Evolutionary conservation across 345 rosid species (phyloP).

Genomic region (Eutrema yunnanense): DNA sequence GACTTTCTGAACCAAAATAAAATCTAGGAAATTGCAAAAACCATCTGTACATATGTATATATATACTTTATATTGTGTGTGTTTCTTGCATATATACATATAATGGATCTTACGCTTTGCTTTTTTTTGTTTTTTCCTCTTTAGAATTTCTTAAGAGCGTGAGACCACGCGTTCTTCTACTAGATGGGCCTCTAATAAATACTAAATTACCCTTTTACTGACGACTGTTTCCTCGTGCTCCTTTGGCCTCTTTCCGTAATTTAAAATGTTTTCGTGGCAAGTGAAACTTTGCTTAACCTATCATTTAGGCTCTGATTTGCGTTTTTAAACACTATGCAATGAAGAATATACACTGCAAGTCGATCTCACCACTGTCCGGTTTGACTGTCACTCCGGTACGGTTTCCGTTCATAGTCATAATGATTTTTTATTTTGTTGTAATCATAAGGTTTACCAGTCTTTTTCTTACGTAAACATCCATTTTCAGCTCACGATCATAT

Average conservation of each 20-base stretch:
- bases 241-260: constrained; percentile 9
- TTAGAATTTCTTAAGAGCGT: constrained; percentile 16
- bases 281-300: background rate
- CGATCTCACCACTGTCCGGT: background rate
- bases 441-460: background rate
- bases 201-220: background rate
- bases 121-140: background rate
- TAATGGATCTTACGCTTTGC: constrained; percentile 24
- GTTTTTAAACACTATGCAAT: too few relatives aligned
- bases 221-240: background rate
- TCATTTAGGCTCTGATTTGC: too few relatives aligned
- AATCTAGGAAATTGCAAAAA: background rate
- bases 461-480: background rate
- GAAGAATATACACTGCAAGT: background rate
- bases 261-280: background rate
- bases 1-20: background rate
- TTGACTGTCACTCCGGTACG: background rate
- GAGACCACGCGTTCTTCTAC: constrained; percentile 25
- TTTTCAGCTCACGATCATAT: background rate
- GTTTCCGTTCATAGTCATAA: background rate
- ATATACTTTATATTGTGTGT: background rate
- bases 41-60: background rate
- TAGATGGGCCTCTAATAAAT: background rate
- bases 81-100: background rate
- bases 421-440: background rate